Base-by-base conservation (phyloP, 805 yeast genomes). In the Metschnikowia lochheadii region DNA sequence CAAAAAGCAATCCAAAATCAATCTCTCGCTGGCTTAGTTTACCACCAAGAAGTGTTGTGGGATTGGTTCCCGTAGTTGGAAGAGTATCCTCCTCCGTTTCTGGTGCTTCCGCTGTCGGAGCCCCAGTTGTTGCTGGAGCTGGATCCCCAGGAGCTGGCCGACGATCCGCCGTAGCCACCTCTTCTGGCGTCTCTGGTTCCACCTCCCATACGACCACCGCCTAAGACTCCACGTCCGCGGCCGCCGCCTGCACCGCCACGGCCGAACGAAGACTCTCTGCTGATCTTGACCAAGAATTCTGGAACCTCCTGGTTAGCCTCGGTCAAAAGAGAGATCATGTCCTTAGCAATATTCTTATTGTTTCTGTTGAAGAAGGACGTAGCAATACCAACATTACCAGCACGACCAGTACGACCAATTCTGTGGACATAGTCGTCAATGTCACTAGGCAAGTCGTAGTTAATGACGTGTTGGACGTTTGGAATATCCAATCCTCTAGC, bases 381-480 rank as follows among this genome's bases (percentile, higher is more conserved):
- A 58, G 99, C 97, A 63, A 88, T 80, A 87, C 99, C 99, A 56
- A 87, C 84, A 78, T 94, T 94, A 82, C 99, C 99, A 65, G 99
- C 99, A 84, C 99, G 94, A 76, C 99, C 99, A 67, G 99, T 94
- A 84, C 99, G 92, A 83, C 99, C 99, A 69, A 94, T 94, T 79
- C 99, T 88, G 79, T 94, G 99, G 53, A 94, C 99, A 69, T 94
- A 94, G 75, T 94, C 99, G 73, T 94, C 99, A 65, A 94, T 87
- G 72, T 94, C 98, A 68, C 86, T 78, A 70, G 99, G 99, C 70
- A 94, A 80, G 70, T 94, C 99, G 72, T 87, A 94, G 82, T 94
- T 94, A 75, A 94, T 86, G 66, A 94, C 99, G 69, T 92, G 98
- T 44, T 95, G 86, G 63, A 94, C 99, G 70, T 94, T 94, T 70